phyloP scores from a whole-genome alignment of 768 basidiomycete genomes.

The Serendipita indica region DNA sequence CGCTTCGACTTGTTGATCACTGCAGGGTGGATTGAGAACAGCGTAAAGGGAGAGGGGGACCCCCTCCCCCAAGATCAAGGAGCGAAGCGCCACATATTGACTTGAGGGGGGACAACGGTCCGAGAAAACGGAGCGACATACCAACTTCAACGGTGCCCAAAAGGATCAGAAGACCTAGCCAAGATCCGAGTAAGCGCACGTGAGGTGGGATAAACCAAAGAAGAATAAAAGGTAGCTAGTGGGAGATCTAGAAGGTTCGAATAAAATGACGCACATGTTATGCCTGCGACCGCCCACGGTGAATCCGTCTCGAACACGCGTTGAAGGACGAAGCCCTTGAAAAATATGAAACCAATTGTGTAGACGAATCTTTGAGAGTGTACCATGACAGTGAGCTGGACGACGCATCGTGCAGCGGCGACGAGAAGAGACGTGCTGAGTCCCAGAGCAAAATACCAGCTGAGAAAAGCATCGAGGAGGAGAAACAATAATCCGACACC shows the following conservation, averaged over 20 bases:
- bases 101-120: not conserved
- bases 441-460: conserved; percentile 47
- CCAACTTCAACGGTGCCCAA: conserved; percentile 68
- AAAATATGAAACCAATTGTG: not conserved
- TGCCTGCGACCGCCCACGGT: conserved; percentile 57
- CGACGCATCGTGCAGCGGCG: conserved; percentile 56
- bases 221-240: conserved; percentile 26
- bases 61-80: no score
- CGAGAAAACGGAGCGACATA: conserved; percentile 17
- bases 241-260: not conserved
- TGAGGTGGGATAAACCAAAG: conserved; percentile 38
- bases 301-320: conserved; percentile 63
- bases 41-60: not conserved
- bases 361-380: conserved; percentile 9
- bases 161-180: conserved; percentile 19
- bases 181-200: not conserved
- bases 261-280: conserved; percentile 41
- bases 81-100: not conserved
- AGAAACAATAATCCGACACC: conserved; percentile 62
- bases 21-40: conserved; percentile 18
- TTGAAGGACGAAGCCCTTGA: conserved; percentile 34
- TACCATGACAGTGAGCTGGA: conserved; percentile 65
- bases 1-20: conserved; percentile 68
- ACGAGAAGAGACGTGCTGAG: conserved; percentile 53
- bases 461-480: conserved; percentile 52